Evolutionary conservation across 2,329 filamentous ascomycete genomes (phyloP).

Genomic region (Catunica adiposa): DNA sequence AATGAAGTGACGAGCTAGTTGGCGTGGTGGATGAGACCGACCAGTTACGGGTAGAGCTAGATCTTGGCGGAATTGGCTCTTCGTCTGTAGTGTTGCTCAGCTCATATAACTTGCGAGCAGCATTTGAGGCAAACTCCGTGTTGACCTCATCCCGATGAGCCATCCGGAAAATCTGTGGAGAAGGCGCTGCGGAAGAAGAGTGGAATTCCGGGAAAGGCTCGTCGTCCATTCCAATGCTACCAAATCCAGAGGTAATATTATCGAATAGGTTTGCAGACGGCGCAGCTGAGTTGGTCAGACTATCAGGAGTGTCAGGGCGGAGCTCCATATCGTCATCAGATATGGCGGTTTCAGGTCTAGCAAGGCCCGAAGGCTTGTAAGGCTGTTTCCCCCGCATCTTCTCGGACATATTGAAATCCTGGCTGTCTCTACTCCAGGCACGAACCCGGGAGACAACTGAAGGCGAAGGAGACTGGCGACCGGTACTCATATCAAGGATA

Average conservation of each 20-base stretch:
- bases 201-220: constrained; percentile 1
- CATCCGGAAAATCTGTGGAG: constrained; percentile 13
- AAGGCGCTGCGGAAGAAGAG: constrained; percentile 14
- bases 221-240: constrained; percentile 1
- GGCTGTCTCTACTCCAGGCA: constrained; percentile 11
- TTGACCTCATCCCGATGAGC: constrained; percentile 13
- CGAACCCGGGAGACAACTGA: constrained; percentile 5
- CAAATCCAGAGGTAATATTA: constrained; percentile 9
- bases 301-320: constrained; percentile 9
- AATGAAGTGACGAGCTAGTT: constrained; percentile 26
- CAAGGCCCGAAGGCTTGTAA: not conserved
- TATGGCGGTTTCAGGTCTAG: not conserved
- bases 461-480: constrained; percentile 4
- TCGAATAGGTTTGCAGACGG: constrained; percentile 7
- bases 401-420: constrained; percentile 1
- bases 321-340: not conserved
- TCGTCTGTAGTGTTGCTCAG: constrained; percentile 19
- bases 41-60: constrained; percentile 24
- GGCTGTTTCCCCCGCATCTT: constrained; percentile 9
- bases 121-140: constrained; percentile 15
- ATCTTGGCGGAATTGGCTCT: constrained; percentile 20
- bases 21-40: constrained; percentile 29
- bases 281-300: not conserved
- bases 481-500: constrained; percentile 3
- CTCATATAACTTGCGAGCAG: constrained; percentile 18